Evolutionary conservation across 225 moss, liverwort and hornwort genomes (phyloP), one percentile per base, ranked within the genome.

Genomic region (Antitrichia curtipendula): DNA sequence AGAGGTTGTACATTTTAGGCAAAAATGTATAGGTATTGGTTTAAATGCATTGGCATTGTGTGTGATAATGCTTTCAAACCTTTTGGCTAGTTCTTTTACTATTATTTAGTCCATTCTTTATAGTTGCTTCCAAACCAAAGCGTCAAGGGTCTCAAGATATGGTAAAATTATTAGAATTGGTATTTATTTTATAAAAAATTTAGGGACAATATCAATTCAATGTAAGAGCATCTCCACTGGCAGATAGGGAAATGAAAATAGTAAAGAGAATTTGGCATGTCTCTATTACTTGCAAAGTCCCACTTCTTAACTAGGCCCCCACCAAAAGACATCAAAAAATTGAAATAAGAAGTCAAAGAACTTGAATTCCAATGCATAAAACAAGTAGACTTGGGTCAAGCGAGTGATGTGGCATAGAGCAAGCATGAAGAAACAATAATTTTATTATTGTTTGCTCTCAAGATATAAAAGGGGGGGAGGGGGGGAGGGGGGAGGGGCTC

Each of bases 341-440:
- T 28, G 17, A 72, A 72, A 6, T 17, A 16, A 70, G 15, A 45
- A 72, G 16, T 9, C 0, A 28, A 1, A 28, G 6, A 72, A 43
- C 2, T 0, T 3, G 4, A 69, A 72, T 72, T 28, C 5, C 1
- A 16, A 17, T 72, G 16, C 16, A 16, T 1, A 72, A 72, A 16
- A 5, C 0, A 72, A 0, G 1, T 5, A 5, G 3, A 43, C 2
- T 3, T 0, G 0, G 0, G 3, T 43, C 0, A n/a, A 0, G 21
- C 1, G 3, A 5, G 7, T 2, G 1, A n/a, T 3, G 2, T 66
- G 21, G 38, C 10, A 38, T 1, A 10, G 2, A 66, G 22, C 11
- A n/a, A 66, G 20, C 6, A 1, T 1, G 2, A 21, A n/a, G n/a
- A n/a, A n/a, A n/a, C n/a, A n/a, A n/a, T n/a, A n/a, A n/a, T n/a